A percentile compares a stretch with the other conserved stretches of the same genome.
Evolutionary conservation across 2,329 filamentous ascomycete genomes (phyloP).

Genomic region (Alternaria panax): DNA sequence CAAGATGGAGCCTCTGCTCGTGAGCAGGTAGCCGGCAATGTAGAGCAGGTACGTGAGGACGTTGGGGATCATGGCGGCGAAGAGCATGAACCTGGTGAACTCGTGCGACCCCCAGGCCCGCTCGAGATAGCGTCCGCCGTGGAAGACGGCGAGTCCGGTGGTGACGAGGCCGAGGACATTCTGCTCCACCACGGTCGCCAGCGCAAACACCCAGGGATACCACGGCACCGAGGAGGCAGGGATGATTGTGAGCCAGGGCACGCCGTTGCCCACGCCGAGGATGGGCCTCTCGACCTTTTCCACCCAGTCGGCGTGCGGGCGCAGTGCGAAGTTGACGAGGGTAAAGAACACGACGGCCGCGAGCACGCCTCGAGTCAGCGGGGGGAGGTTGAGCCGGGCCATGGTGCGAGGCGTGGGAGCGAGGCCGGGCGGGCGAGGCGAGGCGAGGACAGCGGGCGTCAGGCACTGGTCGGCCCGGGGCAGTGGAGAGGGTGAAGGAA

Average conservation of each 20-base stretch:
- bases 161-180: slow-evolving; percentile 87
- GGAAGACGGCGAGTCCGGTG: slow-evolving; percentile 80
- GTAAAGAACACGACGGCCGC: slow-evolving; percentile 78
- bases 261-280: slow-evolving; percentile 65
- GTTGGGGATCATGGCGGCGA: slow-evolving; percentile 83
- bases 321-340: slow-evolving; percentile 79
- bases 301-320: slow-evolving; percentile 55
- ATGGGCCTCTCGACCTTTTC: slow-evolving; percentile 55
- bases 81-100: slow-evolving; percentile 86
- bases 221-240: slow-evolving; percentile 77
- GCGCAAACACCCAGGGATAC: slow-evolving; percentile 92
- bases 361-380: slow-evolving; percentile 84
- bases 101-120: slow-evolving; percentile 92
- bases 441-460: background rate
- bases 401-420: slow-evolving; percentile 52
- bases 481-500: background rate
- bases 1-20: slow-evolving; percentile 72
- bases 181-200: slow-evolving; percentile 87
- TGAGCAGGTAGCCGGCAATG: slow-evolving; percentile 75
- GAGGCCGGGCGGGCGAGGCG: background rate
- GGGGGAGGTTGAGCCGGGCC: slow-evolving; percentile 91
- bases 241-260: slow-evolving; percentile 87
- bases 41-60: slow-evolving; percentile 75
- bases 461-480: slow-evolving; percentile 3
- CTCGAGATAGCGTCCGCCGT: slow-evolving; percentile 94